Base-by-base conservation (phyloP, 805 yeast genomes). In the Candida ficus region DNA sequence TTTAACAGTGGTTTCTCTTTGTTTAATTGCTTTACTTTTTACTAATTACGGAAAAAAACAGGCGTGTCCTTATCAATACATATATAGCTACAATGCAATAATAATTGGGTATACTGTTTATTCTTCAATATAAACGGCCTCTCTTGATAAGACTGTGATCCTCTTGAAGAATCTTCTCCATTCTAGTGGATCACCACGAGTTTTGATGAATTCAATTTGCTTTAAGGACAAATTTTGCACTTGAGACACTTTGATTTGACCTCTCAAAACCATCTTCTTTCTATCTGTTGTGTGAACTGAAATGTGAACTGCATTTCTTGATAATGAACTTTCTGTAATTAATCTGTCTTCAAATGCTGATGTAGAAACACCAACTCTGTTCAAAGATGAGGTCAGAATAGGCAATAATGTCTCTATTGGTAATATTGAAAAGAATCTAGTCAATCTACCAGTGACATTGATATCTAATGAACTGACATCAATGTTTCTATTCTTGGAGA, bases 151-250 rank as follows among this genome's bases (percentile, higher is more conserved):
- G 10, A 75, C 57, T 1, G 80, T 73, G 23, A 78, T 66, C 35
- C 68, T 67, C 52, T 78, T 78, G 61, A 83, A 82, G 16, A 82
- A 61, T 13, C 78, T 61, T 58, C 89, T 68, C 89, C 89, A 82
- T 56, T 82, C 89, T 30, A 82, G 54, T 0, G 89, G 88, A 59
- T 82, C 88, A 0, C 84, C 86, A 27, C 70, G 68, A 4, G 70
- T 63, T 48, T 76, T 76, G 28, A 71, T 58, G 49, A 82, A 80
- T 39, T 72, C 76, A 0, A 82, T 66, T 38, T 70, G 73, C 42
- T 73, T 69, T 38, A 71, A 62, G 10, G 58, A 54, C 38, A 63
- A 49, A 22, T 64, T 63, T 25, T 64, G 68, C 1, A 73, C 53
- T 28, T 60, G 57, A 3, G 64, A 54, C 10, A 78, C 65, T 21